These are phyloP conservation scores for Aspergillus costaricaensis DNA, from an alignment of 2,329 filamentous ascomycete genomes.

Conservation along the genomic window DNA sequence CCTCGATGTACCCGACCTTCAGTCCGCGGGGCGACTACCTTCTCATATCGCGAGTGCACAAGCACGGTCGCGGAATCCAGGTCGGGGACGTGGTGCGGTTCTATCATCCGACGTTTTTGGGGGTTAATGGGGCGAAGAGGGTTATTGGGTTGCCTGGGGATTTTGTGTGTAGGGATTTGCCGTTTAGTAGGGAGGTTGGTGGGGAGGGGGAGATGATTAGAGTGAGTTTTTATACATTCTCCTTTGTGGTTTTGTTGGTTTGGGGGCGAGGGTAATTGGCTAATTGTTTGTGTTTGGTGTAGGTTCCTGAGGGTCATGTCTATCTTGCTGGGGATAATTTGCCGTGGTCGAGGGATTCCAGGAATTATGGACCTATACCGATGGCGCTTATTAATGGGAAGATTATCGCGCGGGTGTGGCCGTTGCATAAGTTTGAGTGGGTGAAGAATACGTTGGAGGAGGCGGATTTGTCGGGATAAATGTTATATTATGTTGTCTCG, in stretches of 20 bases:
- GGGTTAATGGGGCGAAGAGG: slow-evolving; percentile 71
- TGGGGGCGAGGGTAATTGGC: neutral
- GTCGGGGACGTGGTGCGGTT: slow-evolving; percentile 88
- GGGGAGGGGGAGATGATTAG: slow-evolving; percentile 46
- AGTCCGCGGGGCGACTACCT: slow-evolving; percentile 67
- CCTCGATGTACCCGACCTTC: slow-evolving; percentile 90
- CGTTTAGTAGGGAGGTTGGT: slow-evolving; percentile 36
- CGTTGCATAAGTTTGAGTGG: slow-evolving; percentile 38
- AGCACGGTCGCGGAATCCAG: slow-evolving; percentile 64
- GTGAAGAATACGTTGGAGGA: slow-evolving; percentile 41
- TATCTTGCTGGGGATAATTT: slow-evolving; percentile 91
- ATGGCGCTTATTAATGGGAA: slow-evolving; percentile 83
- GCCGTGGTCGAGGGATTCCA: slow-evolving; percentile 79
- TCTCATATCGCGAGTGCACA: slow-evolving; percentile 67
- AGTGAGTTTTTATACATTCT: slow-evolving; percentile 50
- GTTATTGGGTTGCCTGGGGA: slow-evolving; percentile 71
- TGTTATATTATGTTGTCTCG: neutral
- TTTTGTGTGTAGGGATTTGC: slow-evolving; percentile 51
- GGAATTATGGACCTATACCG: slow-evolving; percentile 82
- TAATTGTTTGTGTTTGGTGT: slow-evolving; percentile 13
- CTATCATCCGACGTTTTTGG: slow-evolving; percentile 68
- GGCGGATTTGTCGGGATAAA: slow-evolving; percentile 25
- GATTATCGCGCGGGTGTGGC: slow-evolving; percentile 60
- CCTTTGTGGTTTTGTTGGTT: neutral
- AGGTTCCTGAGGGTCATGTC: slow-evolving; percentile 90